Conservation (phyloP, 352 stramenopile species). For the Phytophthora agathidicida region DNA sequence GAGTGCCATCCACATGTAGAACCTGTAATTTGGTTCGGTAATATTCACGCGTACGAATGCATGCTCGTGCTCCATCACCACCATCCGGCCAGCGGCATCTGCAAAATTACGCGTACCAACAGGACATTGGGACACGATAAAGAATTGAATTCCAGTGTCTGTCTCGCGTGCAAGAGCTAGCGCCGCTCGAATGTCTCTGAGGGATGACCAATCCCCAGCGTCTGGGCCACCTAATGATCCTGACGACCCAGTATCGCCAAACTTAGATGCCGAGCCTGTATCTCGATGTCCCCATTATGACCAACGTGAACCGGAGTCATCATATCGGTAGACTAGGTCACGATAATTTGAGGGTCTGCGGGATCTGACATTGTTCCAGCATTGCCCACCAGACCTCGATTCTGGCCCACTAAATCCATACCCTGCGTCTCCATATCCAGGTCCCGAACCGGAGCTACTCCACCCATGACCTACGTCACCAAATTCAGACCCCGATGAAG, state of each 20-base stretch:
- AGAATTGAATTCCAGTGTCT: slow-evolving; percentile 31
- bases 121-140: slow-evolving; percentile 33
- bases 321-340: slow-evolving; percentile 21
- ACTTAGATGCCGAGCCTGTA: slow-evolving; percentile 4
- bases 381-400: background rate
- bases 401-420: background rate
- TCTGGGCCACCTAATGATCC: slow-evolving; percentile 16
- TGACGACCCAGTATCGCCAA: slow-evolving; percentile 10
- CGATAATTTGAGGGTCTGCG: slow-evolving; percentile 1
- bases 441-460: slow-evolving; percentile 7
- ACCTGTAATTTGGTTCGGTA: slow-evolving; percentile 19
- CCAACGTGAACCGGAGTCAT: slow-evolving; percentile 20
- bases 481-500: slow-evolving; percentile 13
- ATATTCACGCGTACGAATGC: slow-evolving; percentile 27
- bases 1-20: slow-evolving; percentile 36
- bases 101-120: slow-evolving; percentile 20
- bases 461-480: slow-evolving; percentile 12
- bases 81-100: slow-evolving; percentile 35
- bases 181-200: slow-evolving; percentile 8
- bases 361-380: slow-evolving; percentile 5
- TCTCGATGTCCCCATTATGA: slow-evolving; percentile 24
- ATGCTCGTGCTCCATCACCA: slow-evolving; percentile 30
- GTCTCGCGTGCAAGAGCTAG: slow-evolving; percentile 15
- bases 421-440: slow-evolving; percentile 5
- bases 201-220: slow-evolving; percentile 9